Base-by-base conservation (phyloP, 2,329 filamentous ascomycete species). In the Calonectria fujianensis region DNA sequence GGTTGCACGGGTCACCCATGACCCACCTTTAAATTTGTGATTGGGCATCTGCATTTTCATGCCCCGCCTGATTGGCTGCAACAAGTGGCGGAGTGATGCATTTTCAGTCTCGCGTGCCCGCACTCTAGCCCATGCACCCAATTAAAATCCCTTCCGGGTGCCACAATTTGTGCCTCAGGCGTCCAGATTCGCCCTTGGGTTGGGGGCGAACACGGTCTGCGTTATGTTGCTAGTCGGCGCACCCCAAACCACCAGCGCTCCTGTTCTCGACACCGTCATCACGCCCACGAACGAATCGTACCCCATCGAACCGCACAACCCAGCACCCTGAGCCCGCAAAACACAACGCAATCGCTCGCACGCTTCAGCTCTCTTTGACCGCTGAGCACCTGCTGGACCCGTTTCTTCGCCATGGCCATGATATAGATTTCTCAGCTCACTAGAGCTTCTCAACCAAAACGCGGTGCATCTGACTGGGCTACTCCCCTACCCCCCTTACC, bases 221-320 rank as follows among this genome's bases (percentile, higher is more conserved):
- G 72, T 79, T 79, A 80, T 82, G 79, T 77, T 78, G 80, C 77
- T 82, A 82, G 76, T 80, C 70, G 74, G 74, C 70, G 61, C 76
- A 74, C 79, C 80, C 80, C 80, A 78, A 76, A 80, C 74, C 75
- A 64, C 72, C 74, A 72, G 71, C 24, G 72, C 70, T 75, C 75
- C 78, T 79, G 79, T 78, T 81, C 75, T 81, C 75, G 72, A 80
- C 76, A 80, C 80, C 65, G 72, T 71, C 75, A 74, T 76, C 73
- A 75, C 74, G 73, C 78, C 78, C 77, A 66, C 71, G 74, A 73
- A 76, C 73, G 65, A 76, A 75, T 41, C 67, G 41, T 73, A 74
- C 32, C 77, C 74, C 77, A 50, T 75, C 70, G 72, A 72, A 74
- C 68, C 59, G 57, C 70, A 68, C 59, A 75, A 64, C 69, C 65